A percentile compares a stretch with the other conserved stretches of the same genome.
These are phyloP conservation scores for Colletotrichum sp. DNA, from an alignment of 2,329 filamentous ascomycete species.

Conservation along the genomic window DNA sequence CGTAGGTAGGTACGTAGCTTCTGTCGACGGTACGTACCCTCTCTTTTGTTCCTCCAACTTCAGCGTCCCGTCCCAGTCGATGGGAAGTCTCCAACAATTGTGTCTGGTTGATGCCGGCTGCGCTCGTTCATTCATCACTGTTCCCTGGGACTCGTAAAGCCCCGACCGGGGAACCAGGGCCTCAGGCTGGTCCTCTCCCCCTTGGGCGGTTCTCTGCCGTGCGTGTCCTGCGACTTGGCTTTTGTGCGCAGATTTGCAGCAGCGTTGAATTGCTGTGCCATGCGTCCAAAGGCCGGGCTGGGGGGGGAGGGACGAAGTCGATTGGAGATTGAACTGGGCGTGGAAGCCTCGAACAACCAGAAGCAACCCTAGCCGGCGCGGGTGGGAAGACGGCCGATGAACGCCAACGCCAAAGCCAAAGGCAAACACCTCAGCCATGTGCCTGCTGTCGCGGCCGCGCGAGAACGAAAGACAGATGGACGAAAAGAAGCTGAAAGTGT, in stretches of 20 bases:
- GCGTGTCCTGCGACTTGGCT: neutral
- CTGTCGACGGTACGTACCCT: constrained; percentile 5
- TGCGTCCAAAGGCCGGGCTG: neutral
- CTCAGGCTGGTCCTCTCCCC: neutral
- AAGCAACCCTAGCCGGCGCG: neutral
- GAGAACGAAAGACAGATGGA: neutral
- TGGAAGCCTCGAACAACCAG: neutral
- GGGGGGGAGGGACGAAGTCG: neutral
- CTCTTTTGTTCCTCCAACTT: neutral
- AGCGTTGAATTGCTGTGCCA: neutral
- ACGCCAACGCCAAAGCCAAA: neutral
- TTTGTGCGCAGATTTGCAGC: neutral
- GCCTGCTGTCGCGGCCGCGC: neutral
- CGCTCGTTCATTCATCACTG: constrained; percentile 11
- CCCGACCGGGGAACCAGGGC: constrained; percentile 9
- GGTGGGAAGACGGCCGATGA: neutral
- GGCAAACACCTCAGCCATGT: neutral
- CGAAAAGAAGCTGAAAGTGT: neutral
- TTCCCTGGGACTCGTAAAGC: constrained; percentile 5
- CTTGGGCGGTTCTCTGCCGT: neutral
- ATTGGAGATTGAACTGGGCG: neutral
- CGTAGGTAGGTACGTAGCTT: neutral
- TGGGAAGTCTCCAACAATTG: constrained; percentile 7
- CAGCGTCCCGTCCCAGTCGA: constrained; percentile 5
- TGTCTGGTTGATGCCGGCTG: constrained; percentile 18